These are phyloP conservation scores for Pyrenula massariospora DNA, from an alignment of 495 filamentous ascomycete genomes.

Conservation along the genomic window DNA sequence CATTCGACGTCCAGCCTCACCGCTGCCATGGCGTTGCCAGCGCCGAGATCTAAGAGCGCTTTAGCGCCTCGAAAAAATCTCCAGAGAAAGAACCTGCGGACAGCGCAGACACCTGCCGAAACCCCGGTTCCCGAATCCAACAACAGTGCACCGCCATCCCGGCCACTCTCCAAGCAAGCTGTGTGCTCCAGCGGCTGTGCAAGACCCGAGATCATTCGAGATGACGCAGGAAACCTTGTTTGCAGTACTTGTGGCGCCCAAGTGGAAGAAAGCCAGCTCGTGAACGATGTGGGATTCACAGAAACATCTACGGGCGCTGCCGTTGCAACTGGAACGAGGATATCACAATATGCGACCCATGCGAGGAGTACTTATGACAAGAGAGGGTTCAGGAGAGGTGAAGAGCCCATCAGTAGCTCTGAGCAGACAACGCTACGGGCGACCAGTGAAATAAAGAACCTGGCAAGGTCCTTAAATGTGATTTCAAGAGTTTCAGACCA, in stretches of 20 bases:
- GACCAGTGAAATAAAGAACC: constrained; percentile 37
- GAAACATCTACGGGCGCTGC: constrained; percentile 74
- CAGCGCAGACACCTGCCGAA: not conserved
- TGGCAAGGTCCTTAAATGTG: constrained; percentile 41
- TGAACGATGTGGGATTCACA: constrained; percentile 81
- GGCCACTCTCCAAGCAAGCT: not conserved
- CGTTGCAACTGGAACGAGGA: constrained; percentile 78
- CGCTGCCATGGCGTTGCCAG: not conserved
- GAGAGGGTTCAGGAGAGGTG: constrained; percentile 48
- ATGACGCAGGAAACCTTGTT: constrained; percentile 42
- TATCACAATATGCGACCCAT: constrained; percentile 69
- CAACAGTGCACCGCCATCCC: not conserved
- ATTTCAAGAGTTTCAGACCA: constrained; percentile 44
- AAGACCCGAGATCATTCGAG: constrained; percentile 34
- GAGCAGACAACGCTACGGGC: constrained; percentile 12
- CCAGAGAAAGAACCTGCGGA: not conserved
- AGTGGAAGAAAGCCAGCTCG: constrained; percentile 72
- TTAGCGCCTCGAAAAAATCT: not conserved
- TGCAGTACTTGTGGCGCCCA: constrained; percentile 78
- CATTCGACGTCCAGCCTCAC: not conserved
- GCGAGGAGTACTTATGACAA: constrained; percentile 47
- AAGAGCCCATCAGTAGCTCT: constrained; percentile 33
- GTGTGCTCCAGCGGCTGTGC: constrained; percentile 24
- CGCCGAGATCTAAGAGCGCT: not conserved
- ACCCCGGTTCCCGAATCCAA: not conserved